phyloP scores from a whole-genome alignment of 1,284 basidiomycete genomes.

The Phellinidium pouzarii region DNA sequence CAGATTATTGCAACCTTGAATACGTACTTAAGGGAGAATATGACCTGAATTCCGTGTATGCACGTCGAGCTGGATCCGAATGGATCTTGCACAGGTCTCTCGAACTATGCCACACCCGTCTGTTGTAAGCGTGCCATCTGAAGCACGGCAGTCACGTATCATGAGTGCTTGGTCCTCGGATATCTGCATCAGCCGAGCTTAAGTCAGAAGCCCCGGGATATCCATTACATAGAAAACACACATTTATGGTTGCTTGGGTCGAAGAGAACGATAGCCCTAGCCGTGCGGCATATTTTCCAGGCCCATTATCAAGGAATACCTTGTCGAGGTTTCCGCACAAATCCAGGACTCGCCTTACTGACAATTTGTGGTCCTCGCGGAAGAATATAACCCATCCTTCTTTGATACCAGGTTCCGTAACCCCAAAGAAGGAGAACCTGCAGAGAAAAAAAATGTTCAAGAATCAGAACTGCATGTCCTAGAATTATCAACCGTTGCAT shows the following conservation, averaged over 20 bases:
- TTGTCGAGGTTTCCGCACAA: slow-evolving; percentile 21
- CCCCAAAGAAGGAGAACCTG: slow-evolving; percentile 19
- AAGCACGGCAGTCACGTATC: slow-evolving; percentile 20
- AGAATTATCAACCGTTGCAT: not conserved
- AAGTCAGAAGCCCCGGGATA: not conserved
- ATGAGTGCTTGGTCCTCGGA: slow-evolving; percentile 10
- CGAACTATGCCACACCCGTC: slow-evolving; percentile 26
- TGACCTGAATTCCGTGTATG: slow-evolving; percentile 20
- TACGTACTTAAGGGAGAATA: not conserved
- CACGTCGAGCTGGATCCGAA: slow-evolving; percentile 17
- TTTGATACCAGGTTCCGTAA: slow-evolving; percentile 25
- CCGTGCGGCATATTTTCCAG: slow-evolving; percentile 26
- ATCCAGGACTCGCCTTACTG: slow-evolving; percentile 20
- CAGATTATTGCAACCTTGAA: not conserved
- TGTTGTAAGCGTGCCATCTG: slow-evolving; percentile 22
- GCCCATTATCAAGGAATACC: slow-evolving; percentile 22
- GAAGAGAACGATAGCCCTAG: slow-evolving; percentile 25
- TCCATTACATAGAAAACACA: not conserved
- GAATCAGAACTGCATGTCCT: not conserved
- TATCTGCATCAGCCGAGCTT: slow-evolving; percentile 14
- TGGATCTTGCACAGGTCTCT: slow-evolving; percentile 20
- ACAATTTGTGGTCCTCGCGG: slow-evolving; percentile 19
- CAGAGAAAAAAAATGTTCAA: not conserved
- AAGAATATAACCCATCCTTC: slow-evolving; percentile 22
- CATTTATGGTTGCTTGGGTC: slow-evolving; percentile 19